Percentiles rank a stretch among this genome's conserved stretches.
Conservation (phyloP, 176 grass and related monocot genomes). For the Oryza glumipatula region DNA sequence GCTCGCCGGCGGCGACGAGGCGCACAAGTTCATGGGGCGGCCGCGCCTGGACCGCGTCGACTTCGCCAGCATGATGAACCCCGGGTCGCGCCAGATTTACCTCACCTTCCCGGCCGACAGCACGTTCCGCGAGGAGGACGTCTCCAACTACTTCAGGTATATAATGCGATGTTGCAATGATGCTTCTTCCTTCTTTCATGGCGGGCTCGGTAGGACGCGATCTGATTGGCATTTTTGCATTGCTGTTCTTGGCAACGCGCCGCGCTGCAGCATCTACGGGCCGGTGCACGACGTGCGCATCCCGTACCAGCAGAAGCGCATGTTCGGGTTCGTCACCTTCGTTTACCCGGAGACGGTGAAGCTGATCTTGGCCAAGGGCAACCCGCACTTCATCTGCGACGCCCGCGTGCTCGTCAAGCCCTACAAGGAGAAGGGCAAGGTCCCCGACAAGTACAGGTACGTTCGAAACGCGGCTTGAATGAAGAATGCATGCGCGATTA, state of each 20-base stretch:
- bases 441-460: conserved; percentile 89
- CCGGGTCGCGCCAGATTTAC: conserved; percentile 79
- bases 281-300: not conserved
- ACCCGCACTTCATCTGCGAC: conserved; percentile 97
- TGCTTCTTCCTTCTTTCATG: conserved; percentile 8
- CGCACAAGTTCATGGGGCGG: conserved; percentile 70
- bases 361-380: conserved; percentile 91
- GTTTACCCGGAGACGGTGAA: conserved; percentile 84
- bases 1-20: conserved; percentile 64
- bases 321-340: conserved; percentile 1
- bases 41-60: conserved; percentile 62
- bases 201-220: not conserved
- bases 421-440: conserved; percentile 98
- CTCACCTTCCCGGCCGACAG: conserved; percentile 83
- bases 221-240: not conserved
- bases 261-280: conserved; percentile 6
- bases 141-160: conserved; percentile 93
- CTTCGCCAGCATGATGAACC: conserved; percentile 67
- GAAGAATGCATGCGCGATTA: not conserved
- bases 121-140: conserved; percentile 85
- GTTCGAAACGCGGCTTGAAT: not conserved
- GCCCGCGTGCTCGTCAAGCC: conserved; percentile 91
- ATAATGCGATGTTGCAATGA: conserved; percentile 10
- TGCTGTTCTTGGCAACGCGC: conserved; percentile 16
- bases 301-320: not conserved